A percentile compares a stretch with the other conserved stretches of the same genome.
Conservation (phyloP, 306 rosid genomes). For the Myrica gale region DNA sequence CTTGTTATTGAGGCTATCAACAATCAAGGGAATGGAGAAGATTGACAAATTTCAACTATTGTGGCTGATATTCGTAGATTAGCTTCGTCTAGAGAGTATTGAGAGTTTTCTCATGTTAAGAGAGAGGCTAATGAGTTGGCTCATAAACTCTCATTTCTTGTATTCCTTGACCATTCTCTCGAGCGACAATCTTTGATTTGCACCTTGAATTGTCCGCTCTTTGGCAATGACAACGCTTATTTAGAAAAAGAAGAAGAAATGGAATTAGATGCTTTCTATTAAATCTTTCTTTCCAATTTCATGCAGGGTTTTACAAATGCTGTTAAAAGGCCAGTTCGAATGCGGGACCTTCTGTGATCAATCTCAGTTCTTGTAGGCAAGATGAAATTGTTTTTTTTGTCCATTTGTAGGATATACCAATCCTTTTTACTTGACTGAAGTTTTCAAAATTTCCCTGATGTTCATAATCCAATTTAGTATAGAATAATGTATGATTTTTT, state of each 20-base stretch:
- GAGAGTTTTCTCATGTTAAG: no score
- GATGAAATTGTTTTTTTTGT: constrained; percentile 1
- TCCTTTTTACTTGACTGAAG: background rate
- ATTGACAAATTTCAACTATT: no score
- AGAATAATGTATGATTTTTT: background rate
- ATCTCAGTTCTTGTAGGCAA: constrained; percentile 14
- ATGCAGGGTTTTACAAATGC: constrained; percentile 93
- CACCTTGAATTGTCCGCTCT: no score
- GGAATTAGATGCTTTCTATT: background rate
- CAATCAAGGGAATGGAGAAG: no score
- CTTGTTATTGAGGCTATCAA: no score
- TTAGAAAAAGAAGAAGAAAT: background rate
- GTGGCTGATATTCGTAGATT: no score
- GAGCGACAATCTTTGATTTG: no score
- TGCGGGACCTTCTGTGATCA: constrained; percentile 57
- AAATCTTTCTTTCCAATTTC: constrained; percentile 8
- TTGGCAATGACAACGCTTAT: no score
- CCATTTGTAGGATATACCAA: background rate
- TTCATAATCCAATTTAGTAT: background rate
- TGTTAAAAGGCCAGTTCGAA: constrained; percentile 83
- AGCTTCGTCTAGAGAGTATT: no score
- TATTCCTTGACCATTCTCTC: no score
- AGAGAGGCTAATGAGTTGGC: no score
- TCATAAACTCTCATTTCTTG: no score
- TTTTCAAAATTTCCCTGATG: background rate